These are phyloP conservation scores for Verticillium nonalfalfae DNA, from an alignment of 2,329 filamentous ascomycete species.

Conservation along the genomic window DNA sequence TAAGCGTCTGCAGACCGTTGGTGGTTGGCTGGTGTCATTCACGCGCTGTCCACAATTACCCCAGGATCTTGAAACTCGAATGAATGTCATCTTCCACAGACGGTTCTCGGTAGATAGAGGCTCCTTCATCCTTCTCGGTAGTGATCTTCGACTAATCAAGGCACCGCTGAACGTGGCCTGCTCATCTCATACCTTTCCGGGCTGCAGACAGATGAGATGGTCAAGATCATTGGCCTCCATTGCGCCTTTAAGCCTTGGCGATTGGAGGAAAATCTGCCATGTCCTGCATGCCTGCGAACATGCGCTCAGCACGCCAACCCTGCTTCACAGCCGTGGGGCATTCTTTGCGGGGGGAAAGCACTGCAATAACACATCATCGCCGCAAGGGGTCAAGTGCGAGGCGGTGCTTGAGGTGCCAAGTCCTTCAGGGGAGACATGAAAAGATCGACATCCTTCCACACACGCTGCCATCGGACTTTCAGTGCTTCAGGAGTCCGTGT, in stretches of 20 bases:
- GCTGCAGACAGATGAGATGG: neutral
- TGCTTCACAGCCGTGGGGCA: neutral
- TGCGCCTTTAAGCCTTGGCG: neutral
- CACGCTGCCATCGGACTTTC: neutral
- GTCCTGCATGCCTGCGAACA: neutral
- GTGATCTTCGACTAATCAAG: neutral
- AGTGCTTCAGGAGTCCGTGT: neutral
- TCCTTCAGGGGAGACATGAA: neutral
- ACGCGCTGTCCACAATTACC: neutral
- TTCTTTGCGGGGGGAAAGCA: neutral
- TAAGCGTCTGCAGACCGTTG: neutral
- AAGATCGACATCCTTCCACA: neutral
- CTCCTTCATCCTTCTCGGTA: neutral
- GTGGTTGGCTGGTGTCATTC: neutral
- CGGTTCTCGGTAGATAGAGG: neutral
- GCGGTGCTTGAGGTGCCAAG: neutral
- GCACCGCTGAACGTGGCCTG: neutral
- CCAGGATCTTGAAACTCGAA: neutral
- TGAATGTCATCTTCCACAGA: neutral
- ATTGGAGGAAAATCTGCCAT: neutral
- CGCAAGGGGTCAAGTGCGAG: neutral
- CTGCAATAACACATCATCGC: neutral
- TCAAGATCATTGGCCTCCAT: neutral
- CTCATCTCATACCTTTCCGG: neutral
- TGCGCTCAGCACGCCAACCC: neutral